These are phyloP conservation scores for Kurtzmaniella natalensis DNA, from an alignment of 1,139 yeast species.

Conservation along the genomic window DNA sequence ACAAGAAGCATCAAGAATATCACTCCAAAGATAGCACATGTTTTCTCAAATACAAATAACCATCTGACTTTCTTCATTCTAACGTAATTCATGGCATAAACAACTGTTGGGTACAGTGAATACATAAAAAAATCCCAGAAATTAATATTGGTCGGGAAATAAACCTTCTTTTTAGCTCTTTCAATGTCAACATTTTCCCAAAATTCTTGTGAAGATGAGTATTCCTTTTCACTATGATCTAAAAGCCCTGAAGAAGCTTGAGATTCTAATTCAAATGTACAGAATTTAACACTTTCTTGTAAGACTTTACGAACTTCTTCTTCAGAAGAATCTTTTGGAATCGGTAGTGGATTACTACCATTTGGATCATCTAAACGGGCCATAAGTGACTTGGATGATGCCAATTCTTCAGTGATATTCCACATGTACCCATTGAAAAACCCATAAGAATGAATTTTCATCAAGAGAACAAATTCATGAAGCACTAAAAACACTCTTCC, in stretches of 20 bases:
- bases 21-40: constrained; percentile 80
- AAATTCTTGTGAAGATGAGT: constrained; percentile 9
- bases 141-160: constrained; percentile 73
- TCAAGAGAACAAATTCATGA: constrained; percentile 79
- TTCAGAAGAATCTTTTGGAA: constrained; percentile 20
- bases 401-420: constrained; percentile 55
- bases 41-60: constrained; percentile 65
- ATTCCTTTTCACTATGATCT: constrained; percentile 11
- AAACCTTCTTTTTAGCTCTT: constrained; percentile 19
- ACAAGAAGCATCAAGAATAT: constrained; percentile 76
- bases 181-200: constrained; percentile 17
- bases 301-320: constrained; percentile 26
- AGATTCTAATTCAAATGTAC: constrained; percentile 57
- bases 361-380: constrained; percentile 17
- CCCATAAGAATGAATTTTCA: constrained; percentile 92
- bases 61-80: constrained; percentile 67
- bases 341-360: constrained; percentile 7
- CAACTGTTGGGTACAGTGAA: constrained; percentile 89
- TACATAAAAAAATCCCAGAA: constrained; percentile 63
- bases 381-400: constrained; percentile 37
- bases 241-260: constrained; percentile 28
- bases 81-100: constrained; percentile 77
- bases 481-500: constrained; percentile 77
- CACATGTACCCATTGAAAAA: constrained; percentile 87
- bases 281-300: constrained; percentile 51